A percentile compares a stretch with the other conserved stretches of the same genome.
These are phyloP conservation scores for Hawksworthiomyces lignivorus DNA, from an alignment of 2,329 filamentous ascomycete genomes.

Conservation along the genomic window DNA sequence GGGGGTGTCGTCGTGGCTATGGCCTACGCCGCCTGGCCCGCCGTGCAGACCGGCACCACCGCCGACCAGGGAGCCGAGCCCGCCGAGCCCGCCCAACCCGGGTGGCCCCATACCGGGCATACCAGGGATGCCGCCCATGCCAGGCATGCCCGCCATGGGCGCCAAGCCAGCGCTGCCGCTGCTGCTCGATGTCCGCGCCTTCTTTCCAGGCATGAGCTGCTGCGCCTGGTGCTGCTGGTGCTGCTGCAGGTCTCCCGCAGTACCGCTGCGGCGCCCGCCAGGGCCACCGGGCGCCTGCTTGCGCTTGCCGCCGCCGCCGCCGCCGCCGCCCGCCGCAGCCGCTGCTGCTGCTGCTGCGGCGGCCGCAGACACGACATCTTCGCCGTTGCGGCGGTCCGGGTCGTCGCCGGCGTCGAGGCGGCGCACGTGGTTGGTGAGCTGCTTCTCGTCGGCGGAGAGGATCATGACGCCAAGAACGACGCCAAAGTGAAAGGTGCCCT, in stretches of 20 bases:
- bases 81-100: constrained; percentile 10
- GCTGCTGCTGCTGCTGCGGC: too few relatives aligned
- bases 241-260: constrained; percentile 9
- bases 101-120: constrained; percentile 8
- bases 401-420: constrained; percentile 17
- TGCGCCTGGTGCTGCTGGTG: constrained; percentile 3
- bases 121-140: constrained; percentile 10
- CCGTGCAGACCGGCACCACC: background rate
- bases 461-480: constrained; percentile 23
- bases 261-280: constrained; percentile 4
- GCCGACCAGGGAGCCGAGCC: constrained; percentile 12
- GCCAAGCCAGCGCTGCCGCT: background rate
- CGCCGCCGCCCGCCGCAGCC: too few relatives aligned
- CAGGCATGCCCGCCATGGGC: constrained; percentile 1
- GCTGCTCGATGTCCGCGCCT: constrained; percentile 1
- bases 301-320: constrained; percentile 17
- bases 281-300: constrained; percentile 15
- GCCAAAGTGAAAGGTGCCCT: constrained; percentile 24
- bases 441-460: constrained; percentile 18
- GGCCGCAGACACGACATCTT: constrained; percentile 3
- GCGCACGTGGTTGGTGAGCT: constrained; percentile 19
- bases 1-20: background rate
- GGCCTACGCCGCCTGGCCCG: background rate
- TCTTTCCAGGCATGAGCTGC: constrained; percentile 2
- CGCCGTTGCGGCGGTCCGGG: constrained; percentile 9